Evolutionary conservation across 2,329 filamentous ascomycete genomes (phyloP), one percentile per base, ranked within the genome.

Genomic region (Trichoderma sp.): DNA sequence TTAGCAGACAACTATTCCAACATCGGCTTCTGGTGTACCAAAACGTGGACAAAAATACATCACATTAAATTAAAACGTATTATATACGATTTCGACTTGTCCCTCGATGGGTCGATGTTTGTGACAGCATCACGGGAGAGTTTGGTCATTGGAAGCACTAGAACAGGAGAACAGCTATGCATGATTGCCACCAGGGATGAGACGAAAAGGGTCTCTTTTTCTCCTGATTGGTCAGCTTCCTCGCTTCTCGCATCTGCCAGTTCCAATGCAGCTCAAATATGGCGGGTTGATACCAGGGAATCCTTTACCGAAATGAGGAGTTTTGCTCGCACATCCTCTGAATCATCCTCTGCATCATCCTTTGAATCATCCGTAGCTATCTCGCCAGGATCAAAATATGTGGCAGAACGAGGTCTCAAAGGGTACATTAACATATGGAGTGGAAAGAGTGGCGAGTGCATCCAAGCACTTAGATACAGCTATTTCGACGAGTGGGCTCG

Each of bases 81-180:
- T 6, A 28, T 28, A 30, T 0, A 2, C 4, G 1, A 9, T 3
- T 62, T 28, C 23, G 34, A 43, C 7, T 9, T 63, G 12, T 63
- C 36, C 0, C 9, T 13, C 3, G 13, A 63, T 7, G 20, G 4
- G 12, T 1, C 36, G 8, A 28, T 43, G 5, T n/a, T 39, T 39
- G 34, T 30, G 1, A 1, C 6, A 3, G 3, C 1, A 4, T 4
- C 1, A n/a, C 0, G 0, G 0, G 2, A 1, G 4, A 5, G 1
- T 2, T 12, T 20, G 8, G 3, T 4, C 15, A 0, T 63, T 12
- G 20, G 3, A 11, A 30, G 20, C 8, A 28, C 39, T 6, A 26
- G 17, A 9, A 63, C 34, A 12, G 34, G 15, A 28, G 20, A 47
- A 5, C 2, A 6, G 4, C 12, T 13, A 47, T 15, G 43, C n/a